Evolutionary conservation across 495 filamentous ascomycete genomes (phyloP), one percentile per base, ranked within the genome.

Genomic region (Baudoinia panamericana): DNA sequence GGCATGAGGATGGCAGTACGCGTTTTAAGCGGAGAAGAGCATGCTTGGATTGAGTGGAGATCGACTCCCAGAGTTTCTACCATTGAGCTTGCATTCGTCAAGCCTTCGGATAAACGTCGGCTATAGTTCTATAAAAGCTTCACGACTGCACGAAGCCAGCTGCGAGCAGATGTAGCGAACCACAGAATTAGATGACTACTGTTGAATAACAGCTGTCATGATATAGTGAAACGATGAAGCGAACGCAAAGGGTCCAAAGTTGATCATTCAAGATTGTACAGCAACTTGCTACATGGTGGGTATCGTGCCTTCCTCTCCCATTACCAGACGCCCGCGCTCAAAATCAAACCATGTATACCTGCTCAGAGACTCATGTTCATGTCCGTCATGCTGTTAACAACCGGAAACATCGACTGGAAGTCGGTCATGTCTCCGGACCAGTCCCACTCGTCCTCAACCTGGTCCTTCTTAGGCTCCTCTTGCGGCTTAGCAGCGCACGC

Each of bases 371-470:
- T 19, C 5, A 5, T 4, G 5, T 34, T 10, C 31, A 34, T 19
- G 16, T 19, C 31, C 18, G 18, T 22, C 3, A 37, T 19, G 10
- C 37, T 26, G 20, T 23, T 26, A 18, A 12, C 23, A 11, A 16
- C 23, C 27, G 28, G 28, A 16, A 42, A 42, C 9, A 42, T n/a
- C 12, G 30, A 25, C 4, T 32, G 16, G 30, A 18, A 42, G 18
- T 42, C 39, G 12, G 12, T 42, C 27, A 19, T 11, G 18, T 39
- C 42, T 8, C 7, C 33, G 6, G 34, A 45, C 42, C 43, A 39
- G 29, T 39, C 43, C 31, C 19, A 40, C 15, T 39, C 43, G 27
- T 30, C 43, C 18, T 24, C 39, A 17, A 2, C 19, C 39, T 23
- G 23, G 19, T 16, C 27, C 27, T 20, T 33, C 39, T 31, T 9